Evolutionary conservation across 257 asterid genomes (phyloP).

Genomic region (Jacaranda mimosifolia): DNA sequence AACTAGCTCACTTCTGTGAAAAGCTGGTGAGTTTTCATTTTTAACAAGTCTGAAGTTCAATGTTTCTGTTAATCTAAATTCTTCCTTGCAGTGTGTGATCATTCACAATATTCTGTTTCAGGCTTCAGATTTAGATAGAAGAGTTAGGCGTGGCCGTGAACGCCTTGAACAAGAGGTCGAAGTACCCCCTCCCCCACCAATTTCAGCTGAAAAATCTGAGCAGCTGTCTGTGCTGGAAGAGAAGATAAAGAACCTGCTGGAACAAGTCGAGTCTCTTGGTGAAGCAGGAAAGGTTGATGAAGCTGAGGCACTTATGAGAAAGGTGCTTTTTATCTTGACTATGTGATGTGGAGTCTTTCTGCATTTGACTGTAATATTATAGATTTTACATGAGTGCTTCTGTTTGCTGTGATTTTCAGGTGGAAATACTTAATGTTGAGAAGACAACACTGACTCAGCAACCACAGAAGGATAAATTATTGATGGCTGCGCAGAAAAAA

Average conservation of each 20-base stretch:
- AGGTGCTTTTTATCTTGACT: constrained; percentile 53
- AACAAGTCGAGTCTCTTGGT: constrained; percentile 99
- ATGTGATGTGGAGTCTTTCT: background rate
- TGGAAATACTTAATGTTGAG: constrained; percentile 50
- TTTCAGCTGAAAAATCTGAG: constrained; percentile 93
- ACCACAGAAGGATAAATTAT: no score
- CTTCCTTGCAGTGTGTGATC: background rate
- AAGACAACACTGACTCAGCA: no score
- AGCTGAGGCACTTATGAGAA: constrained; percentile 99
- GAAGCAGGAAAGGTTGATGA: constrained; percentile 99
- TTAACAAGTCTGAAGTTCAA: constrained; percentile 23
- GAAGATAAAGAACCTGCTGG: constrained; percentile 92
- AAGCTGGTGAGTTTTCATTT: constrained; percentile 69
- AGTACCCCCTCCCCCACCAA: constrained; percentile 90
- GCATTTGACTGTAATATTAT: background rate
- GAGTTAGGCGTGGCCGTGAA: constrained; percentile 96
- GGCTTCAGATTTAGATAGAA: constrained; percentile 93
- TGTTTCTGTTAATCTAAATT: constrained; percentile 8
- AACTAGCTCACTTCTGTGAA: constrained; percentile 94
- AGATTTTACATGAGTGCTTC: constrained; percentile 18
- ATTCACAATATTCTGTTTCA: constrained; percentile 37
- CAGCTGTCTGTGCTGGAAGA: constrained; percentile 90
- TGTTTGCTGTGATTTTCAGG: constrained; percentile 53
- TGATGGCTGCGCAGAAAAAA: no score
- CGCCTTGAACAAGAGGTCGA: constrained; percentile 95